These are phyloP conservation scores for Globisporangium lucens DNA, from an alignment of 352 stramenopile species.

Conservation along the genomic window DNA sequence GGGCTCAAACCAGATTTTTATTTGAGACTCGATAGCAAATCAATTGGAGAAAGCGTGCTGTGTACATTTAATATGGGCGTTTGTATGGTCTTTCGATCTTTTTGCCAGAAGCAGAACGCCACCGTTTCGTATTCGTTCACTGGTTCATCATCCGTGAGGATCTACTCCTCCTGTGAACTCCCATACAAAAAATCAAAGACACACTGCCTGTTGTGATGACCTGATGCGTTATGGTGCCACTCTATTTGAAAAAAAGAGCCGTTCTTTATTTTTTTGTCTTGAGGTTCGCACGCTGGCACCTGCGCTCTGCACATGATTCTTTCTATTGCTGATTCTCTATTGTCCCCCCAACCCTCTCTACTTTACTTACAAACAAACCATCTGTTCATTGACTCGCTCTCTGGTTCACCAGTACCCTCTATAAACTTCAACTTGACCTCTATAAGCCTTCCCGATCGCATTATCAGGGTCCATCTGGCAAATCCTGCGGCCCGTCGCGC, in stretches of 20 bases:
- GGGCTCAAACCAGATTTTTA: not conserved
- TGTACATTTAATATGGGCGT: not conserved
- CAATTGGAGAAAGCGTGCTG: not conserved
- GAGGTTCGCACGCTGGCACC: not conserved
- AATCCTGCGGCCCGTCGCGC: not conserved
- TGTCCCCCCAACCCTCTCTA: not conserved
- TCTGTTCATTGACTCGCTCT: not conserved
- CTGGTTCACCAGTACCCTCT: not conserved
- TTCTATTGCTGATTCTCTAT: not conserved
- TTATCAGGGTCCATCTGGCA: not conserved
- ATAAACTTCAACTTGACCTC: not conserved
- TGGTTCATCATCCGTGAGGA: not conserved
- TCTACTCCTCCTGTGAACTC: not conserved
- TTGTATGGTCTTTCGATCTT: not conserved
- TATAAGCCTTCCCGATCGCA: not conserved
- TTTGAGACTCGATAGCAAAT: not conserved
- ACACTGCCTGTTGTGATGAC: not conserved
- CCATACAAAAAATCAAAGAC: not conserved
- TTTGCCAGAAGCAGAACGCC: not conserved
- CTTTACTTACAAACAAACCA: not conserved
- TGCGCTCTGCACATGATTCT: conserved; percentile 4
- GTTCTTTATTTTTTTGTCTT: conserved; percentile 6
- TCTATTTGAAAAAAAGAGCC: not conserved
- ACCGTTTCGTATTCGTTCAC: not conserved
- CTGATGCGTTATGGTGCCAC: not conserved